Base-by-base conservation (phyloP, 768 basidiomycete genomes). In the Lactifluus rugatus region DNA sequence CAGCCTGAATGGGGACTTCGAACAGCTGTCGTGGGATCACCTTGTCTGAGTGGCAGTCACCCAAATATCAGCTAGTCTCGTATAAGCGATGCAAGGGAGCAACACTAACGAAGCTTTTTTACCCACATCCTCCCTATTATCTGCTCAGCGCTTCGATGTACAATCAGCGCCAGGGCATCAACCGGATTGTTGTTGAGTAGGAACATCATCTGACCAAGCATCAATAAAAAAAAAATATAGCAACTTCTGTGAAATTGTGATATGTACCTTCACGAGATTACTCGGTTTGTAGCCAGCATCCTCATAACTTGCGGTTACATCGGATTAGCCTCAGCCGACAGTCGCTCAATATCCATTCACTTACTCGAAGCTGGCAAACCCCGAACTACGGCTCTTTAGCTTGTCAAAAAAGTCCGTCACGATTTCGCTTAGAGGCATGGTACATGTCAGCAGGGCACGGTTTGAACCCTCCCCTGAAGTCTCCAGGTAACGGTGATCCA, bases 321-420 rank as follows among this genome's bases (percentile, higher is more conserved):
- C 48, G 49, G 52, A 41, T 46, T 45, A 55, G 25, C 52, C 13
- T 51, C 19, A 16, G 47, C 39, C 8, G 48, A 17, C 26, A 14
- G 46, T 31, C 57, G 11, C 25, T 14, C 23, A 3, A 36, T 42
- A 57, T 28, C 4, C 11, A 49, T 44, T 45, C 16, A 77, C 85
- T 65, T 61, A 93, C 89, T 93, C 92, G 69, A 94, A 94, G 68
- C 88, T 91, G 17, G 90, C 90, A 68, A 88, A 93, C 9, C 91
- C 93, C 11, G 87, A 93, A 67, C 88, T 90, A 52, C 92, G 81
- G 66, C 91, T 87, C 72, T 99, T 99, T 54, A 99, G 78, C 67
- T 89, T 83, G 69, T 94, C 89, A 69, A 96, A 98, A 70, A 99
- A 98, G 71, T 93, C 84, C 2, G 89, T 91, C 2, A 98, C 92